These are phyloP conservation scores for Nepenthes mirabilis DNA, from an alignment of 148 eudicot genomes.

Conservation along the genomic window DNA sequence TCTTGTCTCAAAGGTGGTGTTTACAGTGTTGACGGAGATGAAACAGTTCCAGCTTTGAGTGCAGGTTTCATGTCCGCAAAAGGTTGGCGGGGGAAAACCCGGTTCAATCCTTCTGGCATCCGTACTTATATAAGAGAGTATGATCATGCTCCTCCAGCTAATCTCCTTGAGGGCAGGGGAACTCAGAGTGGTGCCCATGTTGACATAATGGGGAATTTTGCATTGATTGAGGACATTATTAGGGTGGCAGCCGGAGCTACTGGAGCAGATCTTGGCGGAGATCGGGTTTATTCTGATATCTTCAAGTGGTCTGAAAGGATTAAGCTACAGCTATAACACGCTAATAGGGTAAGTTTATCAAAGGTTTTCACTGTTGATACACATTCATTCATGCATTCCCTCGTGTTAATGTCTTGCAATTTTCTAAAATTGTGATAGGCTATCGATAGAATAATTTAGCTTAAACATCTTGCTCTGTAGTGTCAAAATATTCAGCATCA, in stretches of 20 bases:
- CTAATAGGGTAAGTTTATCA: no score
- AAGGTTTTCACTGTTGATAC: no score
- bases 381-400: no score
- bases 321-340: slow-evolving; percentile 28
- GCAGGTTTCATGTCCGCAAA: slow-evolving; percentile 93
- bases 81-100: slow-evolving; percentile 94
- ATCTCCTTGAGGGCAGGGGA: slow-evolving; percentile 83
- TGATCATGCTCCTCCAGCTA: slow-evolving; percentile 85
- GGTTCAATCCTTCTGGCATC: slow-evolving; percentile 82
- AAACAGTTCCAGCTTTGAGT: slow-evolving; percentile 86
- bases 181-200: slow-evolving; percentile 96
- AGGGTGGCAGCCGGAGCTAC: slow-evolving; percentile 82
- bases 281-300: slow-evolving; percentile 68
- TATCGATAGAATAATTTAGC: no score
- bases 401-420: no score
- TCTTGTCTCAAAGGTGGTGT: slow-evolving; percentile 53
- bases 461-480: no score
- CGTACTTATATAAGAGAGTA: slow-evolving; percentile 62
- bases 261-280: slow-evolving; percentile 88
- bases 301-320: slow-evolving; percentile 81
- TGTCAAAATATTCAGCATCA: no score
- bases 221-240: slow-evolving; percentile 79
- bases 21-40: slow-evolving; percentile 68
- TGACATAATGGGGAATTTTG: slow-evolving; percentile 92
- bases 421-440: no score